A percentile compares a stretch with the other conserved stretches of the same genome.
Evolutionary conservation across 176 grass and related monocot genomes (phyloP).

Genomic region (Raddia distichophylla): DNA sequence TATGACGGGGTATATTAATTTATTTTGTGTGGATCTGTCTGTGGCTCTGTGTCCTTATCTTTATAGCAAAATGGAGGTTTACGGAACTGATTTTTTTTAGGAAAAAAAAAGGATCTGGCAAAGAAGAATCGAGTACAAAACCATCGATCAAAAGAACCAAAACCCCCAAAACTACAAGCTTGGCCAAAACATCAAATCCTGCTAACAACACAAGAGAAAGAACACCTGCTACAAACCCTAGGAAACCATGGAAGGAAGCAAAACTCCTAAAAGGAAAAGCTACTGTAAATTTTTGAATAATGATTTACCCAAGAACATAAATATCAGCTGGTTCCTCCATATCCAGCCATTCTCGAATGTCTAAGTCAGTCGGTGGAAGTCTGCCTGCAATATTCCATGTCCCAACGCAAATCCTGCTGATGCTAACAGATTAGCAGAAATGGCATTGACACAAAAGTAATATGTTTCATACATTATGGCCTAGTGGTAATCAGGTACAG

Average conservation of each 20-base stretch:
- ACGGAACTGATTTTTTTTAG: not conserved
- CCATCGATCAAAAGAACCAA: no score
- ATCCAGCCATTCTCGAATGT: constrained; percentile 69
- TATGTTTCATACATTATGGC: not conserved
- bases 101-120: no score
- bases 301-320: constrained; percentile 79
- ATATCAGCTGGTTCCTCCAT: constrained; percentile 75
- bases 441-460: constrained; percentile 15
- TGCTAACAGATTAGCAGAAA: constrained; percentile 29
- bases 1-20: not conserved
- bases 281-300: not conserved
- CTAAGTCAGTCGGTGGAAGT: constrained; percentile 58
- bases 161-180: no score
- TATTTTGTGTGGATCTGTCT: not conserved
- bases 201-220: no score
- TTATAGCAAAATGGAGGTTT: constrained; percentile 25
- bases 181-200: no score
- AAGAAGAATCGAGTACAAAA: no score
- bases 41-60: not conserved
- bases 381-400: constrained; percentile 92
- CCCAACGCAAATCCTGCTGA: constrained; percentile 62
- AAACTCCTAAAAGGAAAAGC: no score
- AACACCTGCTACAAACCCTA: no score
- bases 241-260: no score
- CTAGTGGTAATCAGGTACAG: not conserved